These are phyloP conservation scores for Borovskyia barvae DNA, from an alignment of 208 protist species.

Conservation along the genomic window DNA sequence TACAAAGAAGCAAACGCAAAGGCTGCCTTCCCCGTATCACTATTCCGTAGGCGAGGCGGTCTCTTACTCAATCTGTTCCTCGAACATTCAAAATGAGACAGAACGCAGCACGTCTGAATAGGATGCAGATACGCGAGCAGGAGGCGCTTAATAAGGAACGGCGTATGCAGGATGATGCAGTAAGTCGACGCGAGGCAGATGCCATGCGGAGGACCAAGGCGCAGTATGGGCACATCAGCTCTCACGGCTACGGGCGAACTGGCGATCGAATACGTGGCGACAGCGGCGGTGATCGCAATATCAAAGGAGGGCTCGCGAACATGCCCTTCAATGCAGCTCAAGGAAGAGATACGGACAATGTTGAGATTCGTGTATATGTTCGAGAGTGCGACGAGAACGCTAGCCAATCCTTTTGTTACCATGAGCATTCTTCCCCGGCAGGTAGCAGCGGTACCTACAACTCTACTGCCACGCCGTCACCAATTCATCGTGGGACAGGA, in stretches of 20 bases:
- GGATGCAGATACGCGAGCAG: conserved; percentile 81
- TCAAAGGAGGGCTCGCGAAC: neutral
- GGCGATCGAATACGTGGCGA: neutral
- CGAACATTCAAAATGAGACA: conserved; percentile 29
- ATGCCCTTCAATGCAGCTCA: neutral
- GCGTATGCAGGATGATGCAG: conserved; percentile 39
- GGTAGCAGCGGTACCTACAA: no score
- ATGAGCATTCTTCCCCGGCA: no score
- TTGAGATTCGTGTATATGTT: conserved; percentile 81
- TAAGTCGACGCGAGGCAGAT: conserved; percentile 26
- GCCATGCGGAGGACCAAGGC: conserved; percentile 42
- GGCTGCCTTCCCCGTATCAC: no score
- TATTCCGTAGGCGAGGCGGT: no score
- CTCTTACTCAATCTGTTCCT: no score
- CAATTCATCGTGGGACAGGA: no score
- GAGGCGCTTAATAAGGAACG: conserved; percentile 79
- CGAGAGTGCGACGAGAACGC: conserved; percentile 74
- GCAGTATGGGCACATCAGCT: conserved; percentile 60
- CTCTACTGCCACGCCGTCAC: no score
- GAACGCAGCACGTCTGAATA: conserved; percentile 72
- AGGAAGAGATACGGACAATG: conserved; percentile 53
- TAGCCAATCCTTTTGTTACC: conserved; percentile 48
- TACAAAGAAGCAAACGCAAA: conserved; percentile 5
- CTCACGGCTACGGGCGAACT: conserved; percentile 54
- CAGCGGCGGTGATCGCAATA: neutral